These are phyloP conservation scores for Urtica urens DNA, from an alignment of 306 rosid species.

Conservation along the genomic window DNA sequence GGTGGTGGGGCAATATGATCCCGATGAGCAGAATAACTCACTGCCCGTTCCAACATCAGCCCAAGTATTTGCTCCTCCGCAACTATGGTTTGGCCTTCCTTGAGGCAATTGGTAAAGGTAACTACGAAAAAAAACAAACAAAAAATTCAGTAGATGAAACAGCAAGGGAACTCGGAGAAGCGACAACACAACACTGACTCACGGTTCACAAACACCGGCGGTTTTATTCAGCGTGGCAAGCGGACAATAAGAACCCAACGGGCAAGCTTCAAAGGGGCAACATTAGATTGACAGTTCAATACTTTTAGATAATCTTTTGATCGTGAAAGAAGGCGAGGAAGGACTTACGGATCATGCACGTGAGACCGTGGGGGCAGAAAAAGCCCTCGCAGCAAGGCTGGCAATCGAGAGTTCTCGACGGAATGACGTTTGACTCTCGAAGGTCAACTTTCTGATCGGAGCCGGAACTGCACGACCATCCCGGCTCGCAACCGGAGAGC, in stretches of 20 bases:
- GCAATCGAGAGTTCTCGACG: conserved; percentile 63
- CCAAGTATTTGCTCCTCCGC: conserved; percentile 96
- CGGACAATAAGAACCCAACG: conserved; percentile 89
- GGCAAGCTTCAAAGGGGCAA: conserved; percentile 62
- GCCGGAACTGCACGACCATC: conserved; percentile 80
- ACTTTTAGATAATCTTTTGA: too few species aligned
- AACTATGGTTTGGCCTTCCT: conserved; percentile 64
- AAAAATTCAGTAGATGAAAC: conserved; percentile 2
- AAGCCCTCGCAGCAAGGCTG: conserved; percentile 88
- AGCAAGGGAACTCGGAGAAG: not conserved
- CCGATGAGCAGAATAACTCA: conserved; percentile 77
- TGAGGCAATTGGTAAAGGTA: conserved; percentile 84
- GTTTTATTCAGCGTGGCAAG: conserved; percentile 55
- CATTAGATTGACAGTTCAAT: conserved; percentile 21
- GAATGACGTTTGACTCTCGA: conserved; percentile 47
- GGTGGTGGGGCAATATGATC: conserved; percentile 88
- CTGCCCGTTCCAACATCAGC: conserved; percentile 64
- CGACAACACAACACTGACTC: conserved; percentile 40
- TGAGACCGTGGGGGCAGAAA: conserved; percentile 89
- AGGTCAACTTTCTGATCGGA: conserved; percentile 45
- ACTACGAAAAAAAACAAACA: conserved; percentile 30
- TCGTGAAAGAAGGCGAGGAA: not conserved
- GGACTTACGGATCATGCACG: conserved; percentile 97
- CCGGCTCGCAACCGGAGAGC: conserved; percentile 97
- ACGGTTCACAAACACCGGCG: conserved; percentile 93